phyloP scores from a whole-genome alignment of 306 rosid species.

The Begonia fuchsioides region DNA sequence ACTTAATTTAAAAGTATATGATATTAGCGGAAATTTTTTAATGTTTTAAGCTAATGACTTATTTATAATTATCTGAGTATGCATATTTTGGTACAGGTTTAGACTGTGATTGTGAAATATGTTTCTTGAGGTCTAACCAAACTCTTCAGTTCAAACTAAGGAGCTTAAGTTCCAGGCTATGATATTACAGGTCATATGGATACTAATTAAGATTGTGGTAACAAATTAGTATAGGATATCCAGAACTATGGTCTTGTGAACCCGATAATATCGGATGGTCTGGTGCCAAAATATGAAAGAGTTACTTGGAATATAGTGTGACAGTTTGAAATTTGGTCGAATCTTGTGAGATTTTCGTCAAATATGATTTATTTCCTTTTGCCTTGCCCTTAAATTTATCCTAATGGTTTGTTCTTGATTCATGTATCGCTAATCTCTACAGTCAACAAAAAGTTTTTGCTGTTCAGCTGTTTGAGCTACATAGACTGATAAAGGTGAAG shows the following conservation, averaged over 20 bases:
- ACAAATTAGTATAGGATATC: not conserved
- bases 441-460: constrained; percentile 76
- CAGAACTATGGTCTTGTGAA: too few relatives aligned
- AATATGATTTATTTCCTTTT: not conserved
- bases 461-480: constrained; percentile 70
- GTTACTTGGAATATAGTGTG: not conserved
- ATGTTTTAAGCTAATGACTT: too few relatives aligned
- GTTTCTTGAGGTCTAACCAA: too few relatives aligned
- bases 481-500: constrained; percentile 57
- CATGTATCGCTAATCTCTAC: constrained; percentile 37
- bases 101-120: too few relatives aligned
- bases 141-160: too few relatives aligned
- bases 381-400: not conserved
- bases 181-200: too few relatives aligned
- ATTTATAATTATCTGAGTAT: too few relatives aligned
- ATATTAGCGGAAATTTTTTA: too few relatives aligned
- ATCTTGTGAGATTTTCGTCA: not conserved
- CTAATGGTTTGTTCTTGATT: constrained; percentile 3
- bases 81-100: too few relatives aligned
- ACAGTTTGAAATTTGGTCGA: not conserved
- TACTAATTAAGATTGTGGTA: not conserved
- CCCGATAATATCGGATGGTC: constrained; percentile 12
- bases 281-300: not conserved
- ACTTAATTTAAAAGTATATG: too few relatives aligned
- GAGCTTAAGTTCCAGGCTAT: too few relatives aligned